Evolutionary conservation across 2,329 filamentous ascomycete genomes (phyloP).

Genomic region (Trichoderma sp.): DNA sequence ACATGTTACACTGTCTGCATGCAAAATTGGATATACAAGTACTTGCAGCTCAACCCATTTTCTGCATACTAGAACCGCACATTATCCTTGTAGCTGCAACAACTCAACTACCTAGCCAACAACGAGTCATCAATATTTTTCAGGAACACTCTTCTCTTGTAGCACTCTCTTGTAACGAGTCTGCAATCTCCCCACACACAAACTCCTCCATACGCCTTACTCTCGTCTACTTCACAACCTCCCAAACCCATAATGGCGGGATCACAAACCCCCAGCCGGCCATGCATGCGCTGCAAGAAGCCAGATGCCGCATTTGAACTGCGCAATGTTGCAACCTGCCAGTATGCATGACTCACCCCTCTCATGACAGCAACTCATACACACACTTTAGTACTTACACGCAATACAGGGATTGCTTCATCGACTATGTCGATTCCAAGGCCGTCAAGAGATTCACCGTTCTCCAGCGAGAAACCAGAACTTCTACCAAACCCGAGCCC

Average conservation of each 20-base stretch:
- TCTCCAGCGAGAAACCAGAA: slow-evolving; percentile 45
- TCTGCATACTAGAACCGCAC: background rate
- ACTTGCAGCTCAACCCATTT: background rate
- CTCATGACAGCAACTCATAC: background rate
- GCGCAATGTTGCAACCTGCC: slow-evolving; percentile 34
- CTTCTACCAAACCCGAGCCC: slow-evolving; percentile 34
- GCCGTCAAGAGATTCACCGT: slow-evolving; percentile 67
- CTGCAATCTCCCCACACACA: background rate
- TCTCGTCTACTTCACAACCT: background rate
- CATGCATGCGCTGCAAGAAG: slow-evolving; percentile 36
- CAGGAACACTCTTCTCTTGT: background rate
- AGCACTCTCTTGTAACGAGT: background rate
- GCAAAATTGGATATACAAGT: background rate
- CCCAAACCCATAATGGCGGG: slow-evolving; percentile 14
- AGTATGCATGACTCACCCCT: slow-evolving; percentile 26
- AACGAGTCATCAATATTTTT: background rate
- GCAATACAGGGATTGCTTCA: slow-evolving; percentile 61
- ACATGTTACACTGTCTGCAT: background rate
- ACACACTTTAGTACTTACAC: background rate
- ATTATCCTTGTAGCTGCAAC: background rate
- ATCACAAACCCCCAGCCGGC: background rate
- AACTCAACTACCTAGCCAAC: too few species aligned
- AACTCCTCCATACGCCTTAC: background rate
- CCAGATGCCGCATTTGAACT: slow-evolving; percentile 32
- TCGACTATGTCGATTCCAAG: slow-evolving; percentile 74